These are phyloP conservation scores for Neurospora sp. DNA, from an alignment of 495 filamentous ascomycete species.

Conservation along the genomic window DNA sequence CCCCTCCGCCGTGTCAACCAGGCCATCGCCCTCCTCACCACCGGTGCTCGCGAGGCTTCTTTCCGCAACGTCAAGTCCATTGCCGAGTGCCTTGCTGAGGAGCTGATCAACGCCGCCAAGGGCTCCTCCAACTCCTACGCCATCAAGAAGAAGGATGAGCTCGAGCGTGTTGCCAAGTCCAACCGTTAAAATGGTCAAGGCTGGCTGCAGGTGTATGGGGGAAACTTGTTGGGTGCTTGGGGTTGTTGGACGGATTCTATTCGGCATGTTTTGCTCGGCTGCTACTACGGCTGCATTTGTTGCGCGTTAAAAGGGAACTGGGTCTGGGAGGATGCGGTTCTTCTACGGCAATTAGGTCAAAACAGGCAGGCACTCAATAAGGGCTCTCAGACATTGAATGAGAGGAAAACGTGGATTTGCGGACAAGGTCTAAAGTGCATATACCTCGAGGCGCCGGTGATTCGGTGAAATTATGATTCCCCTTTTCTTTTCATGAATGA, in stretches of 20 bases:
- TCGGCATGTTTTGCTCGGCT: slow-evolving; percentile 36
- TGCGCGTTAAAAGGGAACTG: neutral
- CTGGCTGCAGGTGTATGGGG: slow-evolving; percentile 21
- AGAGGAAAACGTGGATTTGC: neutral
- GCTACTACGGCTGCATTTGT: slow-evolving; percentile 7
- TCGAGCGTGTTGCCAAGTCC: slow-evolving; percentile 99
- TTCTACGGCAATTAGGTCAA: neutral
- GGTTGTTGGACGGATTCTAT: slow-evolving; percentile 30
- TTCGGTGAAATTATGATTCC: neutral
- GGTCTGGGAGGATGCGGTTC: neutral
- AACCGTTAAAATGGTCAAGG: slow-evolving; percentile 68
- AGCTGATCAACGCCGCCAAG: slow-evolving; percentile 99
- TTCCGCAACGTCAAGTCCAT: slow-evolving; percentile 99
- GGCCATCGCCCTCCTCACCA: slow-evolving; percentile 93
- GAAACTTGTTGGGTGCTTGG: slow-evolving; percentile 18
- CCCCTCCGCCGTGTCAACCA: slow-evolving; percentile 99
- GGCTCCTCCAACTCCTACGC: slow-evolving; percentile 99
- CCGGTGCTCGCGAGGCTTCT: slow-evolving; percentile 89
- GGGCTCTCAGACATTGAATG: neutral
- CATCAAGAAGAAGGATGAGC: slow-evolving; percentile 99
- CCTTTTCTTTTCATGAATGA: neutral
- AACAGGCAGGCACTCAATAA: neutral
- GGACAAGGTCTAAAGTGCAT: neutral
- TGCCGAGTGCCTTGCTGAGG: slow-evolving; percentile 97
- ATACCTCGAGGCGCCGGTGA: neutral